A percentile compares a stretch with the other conserved stretches of the same genome.
These are phyloP conservation scores for Pseudocercospora ulei DNA, from an alignment of 2,329 filamentous ascomycete species.

Conservation along the genomic window DNA sequence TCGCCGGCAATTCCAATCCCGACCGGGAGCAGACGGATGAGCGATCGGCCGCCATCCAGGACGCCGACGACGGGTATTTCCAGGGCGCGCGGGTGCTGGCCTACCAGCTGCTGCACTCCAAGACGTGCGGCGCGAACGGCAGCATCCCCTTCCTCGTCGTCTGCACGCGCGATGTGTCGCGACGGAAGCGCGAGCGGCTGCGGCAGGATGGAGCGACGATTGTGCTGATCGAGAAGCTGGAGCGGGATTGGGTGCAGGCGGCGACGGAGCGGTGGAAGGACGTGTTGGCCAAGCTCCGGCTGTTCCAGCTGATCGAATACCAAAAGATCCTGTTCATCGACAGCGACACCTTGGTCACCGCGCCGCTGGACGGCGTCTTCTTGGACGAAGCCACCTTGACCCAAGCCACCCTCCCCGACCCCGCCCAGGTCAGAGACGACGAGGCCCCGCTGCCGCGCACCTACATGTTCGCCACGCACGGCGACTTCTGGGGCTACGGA, in stretches of 20 bases:
- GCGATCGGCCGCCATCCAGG: constrained; percentile 23
- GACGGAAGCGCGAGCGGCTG: constrained; percentile 33
- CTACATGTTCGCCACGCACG: constrained; percentile 37
- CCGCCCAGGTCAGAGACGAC: constrained; percentile 27
- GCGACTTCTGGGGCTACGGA: constrained; percentile 31
- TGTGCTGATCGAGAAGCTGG: constrained; percentile 31
- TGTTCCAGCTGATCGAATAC: constrained; percentile 33
- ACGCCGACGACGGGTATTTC: constrained; percentile 34
- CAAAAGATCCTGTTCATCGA: constrained; percentile 35
- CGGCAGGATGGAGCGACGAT: constrained; percentile 34
- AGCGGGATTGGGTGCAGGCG: constrained; percentile 30
- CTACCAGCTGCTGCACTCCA: constrained; percentile 36
- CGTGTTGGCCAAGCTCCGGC: constrained; percentile 34
- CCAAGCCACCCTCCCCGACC: constrained; percentile 26
- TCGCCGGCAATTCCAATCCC: constrained; percentile 27
- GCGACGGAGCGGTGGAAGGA: constrained; percentile 31
- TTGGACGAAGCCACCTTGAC: constrained; percentile 34
- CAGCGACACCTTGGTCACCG: constrained; percentile 31
- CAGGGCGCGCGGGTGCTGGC: constrained; percentile 32
- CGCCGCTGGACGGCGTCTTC: constrained; percentile 29
- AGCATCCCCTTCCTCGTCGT: constrained; percentile 36
- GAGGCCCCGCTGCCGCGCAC: constrained; percentile 34
- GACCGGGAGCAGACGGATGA: constrained; percentile 20
- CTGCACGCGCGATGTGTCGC: constrained; percentile 32
- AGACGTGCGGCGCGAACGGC: constrained; percentile 31